phyloP scores from a whole-genome alignment of 345 rosid species.

The Schrenkiella parvula region DNA sequence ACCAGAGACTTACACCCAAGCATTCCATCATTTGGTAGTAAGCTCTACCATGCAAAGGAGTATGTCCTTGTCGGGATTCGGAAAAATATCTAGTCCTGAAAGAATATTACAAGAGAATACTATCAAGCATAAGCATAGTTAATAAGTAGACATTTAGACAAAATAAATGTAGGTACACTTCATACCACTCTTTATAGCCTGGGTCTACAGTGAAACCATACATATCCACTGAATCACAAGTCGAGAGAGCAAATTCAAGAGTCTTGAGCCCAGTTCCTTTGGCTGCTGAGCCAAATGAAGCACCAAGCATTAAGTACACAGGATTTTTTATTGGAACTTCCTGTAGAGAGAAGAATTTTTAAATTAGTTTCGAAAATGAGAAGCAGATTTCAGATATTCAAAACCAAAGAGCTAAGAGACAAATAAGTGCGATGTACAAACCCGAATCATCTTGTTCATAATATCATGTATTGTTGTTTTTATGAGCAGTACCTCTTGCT shows the following conservation, averaged over 20 bases:
- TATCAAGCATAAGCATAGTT: not conserved
- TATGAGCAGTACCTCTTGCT: slow-evolving; percentile 68
- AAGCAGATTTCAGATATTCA: not conserved
- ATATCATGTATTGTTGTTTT: slow-evolving; percentile 96
- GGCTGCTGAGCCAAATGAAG: slow-evolving; percentile 96
- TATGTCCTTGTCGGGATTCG: slow-evolving; percentile 94
- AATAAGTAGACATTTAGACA: not conserved
- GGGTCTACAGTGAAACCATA: slow-evolving; percentile 98
- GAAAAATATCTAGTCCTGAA: slow-evolving; percentile 97
- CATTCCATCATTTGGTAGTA: slow-evolving; percentile 99
- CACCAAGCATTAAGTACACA: slow-evolving; percentile 90
- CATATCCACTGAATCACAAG: slow-evolving; percentile 90
- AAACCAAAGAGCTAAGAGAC: slow-evolving; percentile 1
- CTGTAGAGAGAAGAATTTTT: slow-evolving; percentile 41
- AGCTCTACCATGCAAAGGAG: slow-evolving; percentile 96
- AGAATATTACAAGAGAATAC: slow-evolving; percentile 3
- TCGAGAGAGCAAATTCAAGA: slow-evolving; percentile 87
- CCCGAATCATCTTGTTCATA: slow-evolving; percentile 95
- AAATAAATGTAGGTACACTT: not conserved
- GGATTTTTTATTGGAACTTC: slow-evolving; percentile 90
- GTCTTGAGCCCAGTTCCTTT: slow-evolving; percentile 98
- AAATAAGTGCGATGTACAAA: slow-evolving; percentile 31
- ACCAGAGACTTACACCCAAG: slow-evolving; percentile 68
- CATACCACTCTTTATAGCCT: slow-evolving; percentile 69
- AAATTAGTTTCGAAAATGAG: not conserved